phyloP scores from a whole-genome alignment of 768 basidiomycete species.

The Tylopilus vinaceipallidus region DNA sequence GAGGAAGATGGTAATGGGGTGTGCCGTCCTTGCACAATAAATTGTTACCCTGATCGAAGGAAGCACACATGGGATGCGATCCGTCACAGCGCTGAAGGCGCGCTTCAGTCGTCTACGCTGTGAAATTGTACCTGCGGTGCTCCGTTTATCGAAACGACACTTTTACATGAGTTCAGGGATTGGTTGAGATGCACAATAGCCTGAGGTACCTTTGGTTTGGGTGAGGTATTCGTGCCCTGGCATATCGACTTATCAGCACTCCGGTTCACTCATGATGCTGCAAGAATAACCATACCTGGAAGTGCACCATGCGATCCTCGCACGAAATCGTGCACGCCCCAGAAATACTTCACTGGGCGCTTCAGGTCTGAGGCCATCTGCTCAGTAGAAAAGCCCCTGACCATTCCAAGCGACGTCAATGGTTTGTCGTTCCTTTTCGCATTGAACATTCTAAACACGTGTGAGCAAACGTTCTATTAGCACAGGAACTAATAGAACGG shows the following conservation, averaged over 20 bases:
- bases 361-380: slow-evolving; percentile 5
- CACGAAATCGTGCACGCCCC: slow-evolving; percentile 19
- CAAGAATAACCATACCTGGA: slow-evolving; percentile 1
- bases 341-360: slow-evolving; percentile 14
- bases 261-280: background rate
- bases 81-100: too few relatives aligned
- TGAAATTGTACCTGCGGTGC: too few relatives aligned
- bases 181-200: too few relatives aligned
- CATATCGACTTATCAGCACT: background rate
- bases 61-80: too few relatives aligned
- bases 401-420: slow-evolving; percentile 2
- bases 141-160: too few relatives aligned
- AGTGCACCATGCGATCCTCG: slow-evolving; percentile 14
- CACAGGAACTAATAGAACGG: background rate
- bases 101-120: too few relatives aligned
- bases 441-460: background rate
- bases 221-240: slow-evolving; percentile 19
- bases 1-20: too few relatives aligned
- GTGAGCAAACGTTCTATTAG: background rate
- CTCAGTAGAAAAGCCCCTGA: slow-evolving; percentile 5
- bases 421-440: too few relatives aligned
- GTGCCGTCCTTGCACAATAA: too few relatives aligned
- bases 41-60: too few relatives aligned
- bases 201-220: too few relatives aligned
- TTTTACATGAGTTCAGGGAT: too few relatives aligned